phyloP scores from a whole-genome alignment of 345 rosid genomes.

The Euphorbia tirucalli region DNA sequence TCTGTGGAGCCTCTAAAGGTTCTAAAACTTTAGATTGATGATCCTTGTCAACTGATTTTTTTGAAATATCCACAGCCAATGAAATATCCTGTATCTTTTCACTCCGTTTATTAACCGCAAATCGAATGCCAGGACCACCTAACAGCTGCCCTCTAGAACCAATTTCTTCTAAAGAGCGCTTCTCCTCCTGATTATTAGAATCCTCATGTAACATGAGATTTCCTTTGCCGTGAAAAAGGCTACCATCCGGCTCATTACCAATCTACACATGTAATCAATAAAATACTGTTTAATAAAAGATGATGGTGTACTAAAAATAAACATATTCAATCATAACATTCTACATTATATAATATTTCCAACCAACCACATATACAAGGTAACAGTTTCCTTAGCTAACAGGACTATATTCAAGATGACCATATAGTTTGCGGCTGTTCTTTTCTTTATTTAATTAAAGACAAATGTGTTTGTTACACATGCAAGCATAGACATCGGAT shows the following conservation, averaged over 20 bases:
- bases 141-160: conserved; percentile 37
- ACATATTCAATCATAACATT: neutral
- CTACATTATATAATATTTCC: neutral
- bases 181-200: conserved; percentile 41
- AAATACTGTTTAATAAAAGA: conserved; percentile 2
- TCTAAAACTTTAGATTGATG: conserved; percentile 40
- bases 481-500: neutral
- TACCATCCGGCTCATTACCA: conserved; percentile 50
- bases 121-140: conserved; percentile 35
- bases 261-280: conserved; percentile 42
- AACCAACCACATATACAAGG: no score
- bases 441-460: neutral
- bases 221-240: conserved; percentile 43
- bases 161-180: conserved; percentile 28
- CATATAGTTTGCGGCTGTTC: neutral
- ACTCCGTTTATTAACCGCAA: conserved; percentile 29
- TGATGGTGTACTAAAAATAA: neutral
- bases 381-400: neutral
- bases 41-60: conserved; percentile 27
- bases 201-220: conserved; percentile 30
- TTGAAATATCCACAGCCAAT: conserved; percentile 41
- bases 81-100: conserved; percentile 33
- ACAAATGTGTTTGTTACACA: neutral
- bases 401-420: neutral
- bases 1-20: conserved; percentile 35